These are phyloP conservation scores for Dunaliella salina DNA, from an alignment of 163 green algal species.

Conservation along the genomic window DNA sequence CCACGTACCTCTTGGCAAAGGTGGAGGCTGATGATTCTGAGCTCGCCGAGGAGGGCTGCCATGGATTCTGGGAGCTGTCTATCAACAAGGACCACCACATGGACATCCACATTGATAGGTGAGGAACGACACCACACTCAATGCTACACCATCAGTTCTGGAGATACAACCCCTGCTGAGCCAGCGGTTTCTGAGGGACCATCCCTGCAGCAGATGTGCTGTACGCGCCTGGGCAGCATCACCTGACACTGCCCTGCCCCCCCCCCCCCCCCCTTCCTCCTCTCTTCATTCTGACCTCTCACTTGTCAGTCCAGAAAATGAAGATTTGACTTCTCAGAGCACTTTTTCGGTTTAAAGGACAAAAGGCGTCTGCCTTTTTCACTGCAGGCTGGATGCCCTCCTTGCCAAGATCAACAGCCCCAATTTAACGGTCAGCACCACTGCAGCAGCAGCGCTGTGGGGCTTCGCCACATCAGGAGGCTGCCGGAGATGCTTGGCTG, in stretches of 20 bases:
- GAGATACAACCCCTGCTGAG: too few species aligned
- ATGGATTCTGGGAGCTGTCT: conserved; percentile 67
- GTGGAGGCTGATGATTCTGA: conserved; percentile 40
- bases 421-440: conserved; percentile 40
- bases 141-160: too few species aligned
- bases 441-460: conserved; percentile 55
- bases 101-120: conserved; percentile 17
- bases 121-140: neutral
- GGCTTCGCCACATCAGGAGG: conserved; percentile 42
- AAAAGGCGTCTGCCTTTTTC: conserved; percentile 17
- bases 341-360: too few species aligned
- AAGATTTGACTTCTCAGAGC: too few species aligned
- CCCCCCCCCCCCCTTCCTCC: too few species aligned
- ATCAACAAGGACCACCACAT: conserved; percentile 61
- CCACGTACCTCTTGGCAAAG: conserved; percentile 48
- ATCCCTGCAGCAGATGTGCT: too few species aligned
- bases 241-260: neutral
- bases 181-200: too few species aligned
- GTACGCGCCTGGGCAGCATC: too few species aligned
- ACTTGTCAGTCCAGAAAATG: neutral
- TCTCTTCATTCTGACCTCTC: neutral
- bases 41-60: conserved; percentile 56
- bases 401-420: conserved; percentile 30
- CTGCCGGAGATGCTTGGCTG: conserved; percentile 24
- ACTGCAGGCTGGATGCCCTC: conserved; percentile 32